Percentiles rank a stretch among this genome's conserved stretches.
Conservation (phyloP, 2,329 filamentous ascomycete species). For the Emergomyces africanus region DNA sequence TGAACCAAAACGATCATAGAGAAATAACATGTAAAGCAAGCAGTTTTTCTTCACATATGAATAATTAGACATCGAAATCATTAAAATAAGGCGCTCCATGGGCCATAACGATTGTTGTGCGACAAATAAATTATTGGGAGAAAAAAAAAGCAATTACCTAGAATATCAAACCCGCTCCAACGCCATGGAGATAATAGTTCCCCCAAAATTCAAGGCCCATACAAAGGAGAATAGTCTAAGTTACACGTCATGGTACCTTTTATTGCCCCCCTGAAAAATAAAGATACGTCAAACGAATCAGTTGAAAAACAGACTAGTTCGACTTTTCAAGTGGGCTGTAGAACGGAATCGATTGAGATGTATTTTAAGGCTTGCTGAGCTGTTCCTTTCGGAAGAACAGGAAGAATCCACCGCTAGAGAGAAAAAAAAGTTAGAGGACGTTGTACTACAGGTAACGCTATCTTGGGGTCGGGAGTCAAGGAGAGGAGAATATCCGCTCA, state of each 20-base stretch:
- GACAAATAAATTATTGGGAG: neutral
- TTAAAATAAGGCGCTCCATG: neutral
- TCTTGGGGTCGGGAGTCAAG: neutral
- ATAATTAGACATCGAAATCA: neutral
- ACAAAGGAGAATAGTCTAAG: neutral
- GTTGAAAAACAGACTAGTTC: neutral
- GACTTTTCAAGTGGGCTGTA: neutral
- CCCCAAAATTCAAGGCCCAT: neutral
- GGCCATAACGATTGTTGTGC: neutral
- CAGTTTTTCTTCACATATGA: neutral
- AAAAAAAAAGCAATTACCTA: neutral
- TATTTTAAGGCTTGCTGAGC: conserved; percentile 29
- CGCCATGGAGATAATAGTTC: neutral
- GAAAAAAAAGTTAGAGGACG: neutral
- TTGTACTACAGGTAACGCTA: neutral
- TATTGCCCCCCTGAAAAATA: neutral
- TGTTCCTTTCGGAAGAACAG: conserved; percentile 35
- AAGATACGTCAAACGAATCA: neutral
- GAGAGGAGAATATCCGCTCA: conserved; percentile 35
- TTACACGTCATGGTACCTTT: neutral
- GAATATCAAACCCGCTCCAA: neutral
- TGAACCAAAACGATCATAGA: neutral
- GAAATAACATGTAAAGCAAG: neutral
- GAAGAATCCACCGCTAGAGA: conserved; percentile 25
- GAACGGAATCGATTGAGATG: neutral